Evolutionary conservation across 2,329 filamentous ascomycete species (phyloP).

Genomic region (Arthrobotrys entomopaga): DNA sequence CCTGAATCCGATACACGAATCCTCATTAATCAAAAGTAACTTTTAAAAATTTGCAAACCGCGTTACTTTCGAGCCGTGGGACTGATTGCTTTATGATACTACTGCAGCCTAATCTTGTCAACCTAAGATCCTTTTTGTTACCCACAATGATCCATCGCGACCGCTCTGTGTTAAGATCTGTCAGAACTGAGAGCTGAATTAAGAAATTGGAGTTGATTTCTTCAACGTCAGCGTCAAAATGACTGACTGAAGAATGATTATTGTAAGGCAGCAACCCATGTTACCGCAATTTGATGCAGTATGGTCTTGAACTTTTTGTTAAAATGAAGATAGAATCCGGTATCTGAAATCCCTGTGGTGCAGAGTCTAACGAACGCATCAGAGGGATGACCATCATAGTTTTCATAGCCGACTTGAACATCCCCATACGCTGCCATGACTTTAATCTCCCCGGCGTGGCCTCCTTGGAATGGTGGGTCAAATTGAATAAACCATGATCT

Average conservation of each 20-base stretch:
- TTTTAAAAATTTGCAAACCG: too few relatives aligned
- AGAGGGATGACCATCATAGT: not conserved
- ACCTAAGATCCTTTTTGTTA: too few relatives aligned
- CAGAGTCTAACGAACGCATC: not conserved
- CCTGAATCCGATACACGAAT: too few relatives aligned
- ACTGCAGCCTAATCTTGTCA: too few relatives aligned
- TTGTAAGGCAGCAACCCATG: not conserved
- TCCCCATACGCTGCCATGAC: not conserved
- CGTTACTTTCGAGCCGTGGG: too few relatives aligned
- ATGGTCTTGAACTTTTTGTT: not conserved
- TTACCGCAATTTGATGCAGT: not conserved
- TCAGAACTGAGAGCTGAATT: too few relatives aligned
- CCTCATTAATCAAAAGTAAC: too few relatives aligned
- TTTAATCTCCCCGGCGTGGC: not conserved
- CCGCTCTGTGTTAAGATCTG: too few relatives aligned
- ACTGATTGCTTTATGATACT: too few relatives aligned
- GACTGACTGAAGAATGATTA: not conserved
- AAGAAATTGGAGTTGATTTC: too few relatives aligned
- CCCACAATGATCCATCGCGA: too few relatives aligned
- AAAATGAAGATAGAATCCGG: not conserved
- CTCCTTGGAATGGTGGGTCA: not conserved
- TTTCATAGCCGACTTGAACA: not conserved
- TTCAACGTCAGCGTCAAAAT: too few relatives aligned
- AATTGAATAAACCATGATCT: not conserved
- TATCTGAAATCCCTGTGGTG: not conserved